Evolutionary conservation across 345 rosid species (phyloP), one percentile per base, ranked within the genome.

Genomic region (Eucalyptus viminalis): DNA sequence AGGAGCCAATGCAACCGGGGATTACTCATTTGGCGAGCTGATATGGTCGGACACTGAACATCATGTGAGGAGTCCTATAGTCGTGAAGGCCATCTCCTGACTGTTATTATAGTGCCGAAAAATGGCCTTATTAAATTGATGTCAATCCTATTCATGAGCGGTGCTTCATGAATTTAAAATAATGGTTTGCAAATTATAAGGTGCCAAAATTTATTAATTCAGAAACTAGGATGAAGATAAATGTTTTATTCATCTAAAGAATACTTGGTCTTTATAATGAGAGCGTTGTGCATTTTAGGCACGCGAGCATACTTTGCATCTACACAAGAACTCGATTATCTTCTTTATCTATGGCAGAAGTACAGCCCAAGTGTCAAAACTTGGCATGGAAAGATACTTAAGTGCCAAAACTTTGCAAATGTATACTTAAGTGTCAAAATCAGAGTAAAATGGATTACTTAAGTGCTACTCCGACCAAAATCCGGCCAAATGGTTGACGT

Each of bases 61-160:
- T 96, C 43, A 97, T 89, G 14, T 76, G 47, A 76, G 83, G 83
- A 76, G 47, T 76, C 47, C 83, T 6, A 76, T 76, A 21, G 83
- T 40, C 7, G 83, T 40, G 47, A 76, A 37, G 83, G 83, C 83
- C 47, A 76, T 76, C 14, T 21, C 47, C 12, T 76, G 47, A 76
- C 14, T 76, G 9, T 76, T 43, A 37, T 76, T 37, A 10, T 40
- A 76, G 45, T 76, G 83, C 27, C 14, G 3, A 76, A 76, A 43
- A 37, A 37, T 37, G 83, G 45, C 83, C 45, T 37, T 76, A 76
- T 37, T 37, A 76, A 37, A 72, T 37, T 76, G 83, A 76, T 76
- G 83, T 21, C 27, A 11, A 76, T 22, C 83, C 83, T 76, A 76
- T 76, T 21, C 25, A 19, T 37, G 45, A 76, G 37, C 24, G 83